Evolutionary conservation across 345 rosid genomes (phyloP), one percentile per base, ranked within the genome.

Genomic region (Mangifera indica): DNA sequence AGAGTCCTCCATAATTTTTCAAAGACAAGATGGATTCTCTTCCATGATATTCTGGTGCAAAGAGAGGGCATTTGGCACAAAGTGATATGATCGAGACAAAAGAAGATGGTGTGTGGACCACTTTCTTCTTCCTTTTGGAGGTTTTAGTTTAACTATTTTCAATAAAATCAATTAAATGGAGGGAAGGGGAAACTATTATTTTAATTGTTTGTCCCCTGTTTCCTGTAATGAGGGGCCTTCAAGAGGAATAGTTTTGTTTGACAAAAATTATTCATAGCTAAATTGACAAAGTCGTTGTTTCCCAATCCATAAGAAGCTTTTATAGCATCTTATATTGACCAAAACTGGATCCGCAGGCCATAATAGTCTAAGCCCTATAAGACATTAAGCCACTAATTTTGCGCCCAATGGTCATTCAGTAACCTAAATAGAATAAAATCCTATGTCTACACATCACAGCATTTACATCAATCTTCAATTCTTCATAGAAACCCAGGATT

Each of bases 51-150:
- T 70, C 46, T 66, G 76, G 66, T 65, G 40, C 48, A 46, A 24
- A 26, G 45, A 65, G 44, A 17, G 71, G 78, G 59, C 78, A 72
- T 40, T 61, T 75, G 81, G 77, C 76, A 57, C 32, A 17, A 25
- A 58, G 0, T 34, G 54, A 63, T 72, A 56, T 10, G 13, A 29
- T 62, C 21, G 53, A 48, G 46, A 69, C 60, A 64, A 12, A 12
- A 49, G 44, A 79, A 73, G 60, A 76, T 66, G 72, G 66, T 57
- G 49, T 63, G 55, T 63, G 55, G 69, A 51, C 72, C 74, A 70
- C 66, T 58, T 49, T 46, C 21, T 49, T 12, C 42, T 37, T 32
- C n/a, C 22, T 62, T 53, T 61, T 61, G 46, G 26, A 14, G 37
- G 21, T 37, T 48, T 40, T 17, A 14, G 42, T 32, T 37, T n/a